Percentiles rank a stretch among this genome's conserved stretches.
Conservation (phyloP, 768 basidiomycete species). For the Boletus coccyginus region DNA sequence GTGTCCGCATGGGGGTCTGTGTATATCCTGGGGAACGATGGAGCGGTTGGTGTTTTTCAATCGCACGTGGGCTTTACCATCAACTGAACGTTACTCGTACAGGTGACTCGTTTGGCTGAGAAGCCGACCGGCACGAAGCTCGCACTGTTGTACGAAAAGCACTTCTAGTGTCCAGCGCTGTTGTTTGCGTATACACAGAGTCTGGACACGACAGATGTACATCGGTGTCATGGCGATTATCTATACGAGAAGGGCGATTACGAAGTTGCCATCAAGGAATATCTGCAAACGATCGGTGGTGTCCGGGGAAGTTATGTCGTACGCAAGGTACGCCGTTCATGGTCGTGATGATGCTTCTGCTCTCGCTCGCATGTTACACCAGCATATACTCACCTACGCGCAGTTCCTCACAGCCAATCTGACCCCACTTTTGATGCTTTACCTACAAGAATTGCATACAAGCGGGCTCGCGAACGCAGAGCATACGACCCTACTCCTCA, state of each 20-base stretch:
- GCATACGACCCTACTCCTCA: too few relatives aligned
- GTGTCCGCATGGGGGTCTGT: constrained; percentile 80
- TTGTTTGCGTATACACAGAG: constrained; percentile 78
- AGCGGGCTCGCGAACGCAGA: too few relatives aligned
- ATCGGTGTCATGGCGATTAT: constrained; percentile 87
- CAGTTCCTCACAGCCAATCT: constrained; percentile 98
- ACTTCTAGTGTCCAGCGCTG: constrained; percentile 76
- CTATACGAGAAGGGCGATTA: constrained; percentile 89
- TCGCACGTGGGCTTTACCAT: not conserved
- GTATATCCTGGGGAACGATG: constrained; percentile 76
- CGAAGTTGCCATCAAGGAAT: constrained; percentile 92
- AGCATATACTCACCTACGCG: constrained; percentile 2
- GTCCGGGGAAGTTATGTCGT: constrained; percentile 96
- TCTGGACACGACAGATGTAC: constrained; percentile 86
- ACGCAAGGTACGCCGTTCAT: constrained; percentile 64
- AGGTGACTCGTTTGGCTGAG: constrained; percentile 71
- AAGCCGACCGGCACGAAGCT: constrained; percentile 83
- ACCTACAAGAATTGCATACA: too few relatives aligned
- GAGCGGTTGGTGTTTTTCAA: constrained; percentile 50
- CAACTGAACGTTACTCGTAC: not conserved
- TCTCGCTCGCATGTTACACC: not conserved
- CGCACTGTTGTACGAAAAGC: constrained; percentile 78
- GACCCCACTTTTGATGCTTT: too few relatives aligned
- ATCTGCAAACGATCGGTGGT: constrained; percentile 83
- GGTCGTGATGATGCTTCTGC: not conserved